phyloP scores from a whole-genome alignment of 768 basidiomycete species.

The Exidia glandulosa region DNA sequence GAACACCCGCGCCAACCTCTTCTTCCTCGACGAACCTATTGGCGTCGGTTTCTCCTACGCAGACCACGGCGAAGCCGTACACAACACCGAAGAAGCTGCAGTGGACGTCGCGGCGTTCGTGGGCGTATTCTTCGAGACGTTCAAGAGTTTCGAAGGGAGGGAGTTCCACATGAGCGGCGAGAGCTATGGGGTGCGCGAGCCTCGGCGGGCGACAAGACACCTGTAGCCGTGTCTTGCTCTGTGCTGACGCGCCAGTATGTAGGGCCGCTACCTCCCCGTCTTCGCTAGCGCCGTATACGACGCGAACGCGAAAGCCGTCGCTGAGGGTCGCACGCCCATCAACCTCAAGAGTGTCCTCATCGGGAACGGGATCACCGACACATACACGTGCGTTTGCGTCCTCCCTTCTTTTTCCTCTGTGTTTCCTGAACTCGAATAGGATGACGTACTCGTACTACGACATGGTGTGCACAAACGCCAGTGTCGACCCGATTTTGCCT shows the following conservation, averaged over 20 bases:
- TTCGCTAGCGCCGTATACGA: constrained; percentile 25
- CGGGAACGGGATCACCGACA: constrained; percentile 23
- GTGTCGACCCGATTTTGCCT: constrained; percentile 2
- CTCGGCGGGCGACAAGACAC: not conserved
- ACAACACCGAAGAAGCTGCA: constrained; percentile 54
- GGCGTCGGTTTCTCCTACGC: constrained; percentile 40
- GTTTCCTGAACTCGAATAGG: not conserved
- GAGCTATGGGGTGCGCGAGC: constrained; percentile 38
- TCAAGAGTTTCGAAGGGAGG: constrained; percentile 56
- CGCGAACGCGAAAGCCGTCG: constrained; percentile 18
- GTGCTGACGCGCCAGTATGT: not conserved
- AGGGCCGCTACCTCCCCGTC: constrained; percentile 12
- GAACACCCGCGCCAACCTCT: constrained; percentile 24
- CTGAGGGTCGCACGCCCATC: constrained; percentile 18
- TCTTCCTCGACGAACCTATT: constrained; percentile 17
- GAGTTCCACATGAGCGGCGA: constrained; percentile 54
- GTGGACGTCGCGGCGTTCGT: constrained; percentile 63
- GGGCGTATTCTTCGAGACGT: constrained; percentile 63
- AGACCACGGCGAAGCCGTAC: constrained; percentile 16
- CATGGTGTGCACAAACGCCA: constrained; percentile 5
- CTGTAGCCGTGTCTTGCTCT: not conserved
- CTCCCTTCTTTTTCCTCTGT: not conserved
- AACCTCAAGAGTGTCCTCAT: not conserved
- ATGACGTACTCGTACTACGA: constrained; percentile 5
- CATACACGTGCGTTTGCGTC: not conserved